Evolutionary conservation across 2,329 filamentous ascomycete species (phyloP).

Genomic region (Phoma herbarum): DNA sequence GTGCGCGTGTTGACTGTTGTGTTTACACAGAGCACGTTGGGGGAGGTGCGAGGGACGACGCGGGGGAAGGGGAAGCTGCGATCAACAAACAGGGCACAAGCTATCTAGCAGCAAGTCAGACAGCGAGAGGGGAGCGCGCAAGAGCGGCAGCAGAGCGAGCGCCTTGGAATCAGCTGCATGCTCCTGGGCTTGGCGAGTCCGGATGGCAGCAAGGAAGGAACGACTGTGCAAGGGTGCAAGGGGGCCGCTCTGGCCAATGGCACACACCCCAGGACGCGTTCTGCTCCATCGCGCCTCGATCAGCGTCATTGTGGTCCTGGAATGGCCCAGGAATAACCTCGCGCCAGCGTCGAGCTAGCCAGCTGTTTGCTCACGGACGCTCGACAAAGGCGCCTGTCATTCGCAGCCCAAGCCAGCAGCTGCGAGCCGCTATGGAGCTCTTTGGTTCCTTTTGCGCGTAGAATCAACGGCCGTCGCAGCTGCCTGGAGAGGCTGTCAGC

Average conservation of each 20-base stretch:
- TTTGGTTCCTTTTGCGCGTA: slow-evolving; percentile 16
- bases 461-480: slow-evolving; percentile 12
- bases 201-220: slow-evolving; percentile 40
- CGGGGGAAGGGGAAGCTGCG: slow-evolving; percentile 6
- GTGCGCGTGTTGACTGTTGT: slow-evolving; percentile 10
- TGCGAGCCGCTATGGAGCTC: not conserved
- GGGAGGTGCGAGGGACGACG: slow-evolving; percentile 8
- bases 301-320: slow-evolving; percentile 12
- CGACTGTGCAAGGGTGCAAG: slow-evolving; percentile 30
- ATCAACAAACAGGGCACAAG: slow-evolving; percentile 12
- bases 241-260: slow-evolving; percentile 31
- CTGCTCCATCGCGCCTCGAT: slow-evolving; percentile 32
- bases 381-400: slow-evolving; percentile 22
- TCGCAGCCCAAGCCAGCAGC: slow-evolving; percentile 25
- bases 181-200: slow-evolving; percentile 20
- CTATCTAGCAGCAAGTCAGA: slow-evolving; percentile 14
- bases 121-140: slow-evolving; percentile 8
- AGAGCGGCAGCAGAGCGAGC: slow-evolving; percentile 21
- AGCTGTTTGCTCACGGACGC: slow-evolving; percentile 32
- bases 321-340: slow-evolving; percentile 30
- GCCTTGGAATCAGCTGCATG: slow-evolving; percentile 25
- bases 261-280: slow-evolving; percentile 26
- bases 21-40: slow-evolving; percentile 12
- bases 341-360: slow-evolving; percentile 31
- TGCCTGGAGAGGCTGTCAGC: not conserved